Conservation (phyloP, 1,139 yeast species). For the Geotrichum carabidarum region DNA sequence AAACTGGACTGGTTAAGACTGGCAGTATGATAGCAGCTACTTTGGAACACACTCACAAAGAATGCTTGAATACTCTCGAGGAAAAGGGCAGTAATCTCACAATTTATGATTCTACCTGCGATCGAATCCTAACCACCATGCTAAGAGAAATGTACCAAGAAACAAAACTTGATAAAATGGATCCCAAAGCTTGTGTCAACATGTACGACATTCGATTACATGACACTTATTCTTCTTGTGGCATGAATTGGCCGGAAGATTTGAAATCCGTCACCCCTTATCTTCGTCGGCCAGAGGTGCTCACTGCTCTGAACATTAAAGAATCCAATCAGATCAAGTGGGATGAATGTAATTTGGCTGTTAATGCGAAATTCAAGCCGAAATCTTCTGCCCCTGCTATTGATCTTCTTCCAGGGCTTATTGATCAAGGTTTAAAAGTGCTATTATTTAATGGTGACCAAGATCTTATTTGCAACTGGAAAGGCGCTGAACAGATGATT, state of each 20-base stretch:
- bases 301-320: constrained; percentile 46
- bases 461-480: constrained; percentile 81
- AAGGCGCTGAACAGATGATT: constrained; percentile 69
- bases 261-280: constrained; percentile 56
- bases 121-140: constrained; percentile 27
- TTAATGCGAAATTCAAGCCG: constrained; percentile 50
- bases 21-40: constrained; percentile 29
- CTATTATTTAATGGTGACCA: constrained; percentile 80
- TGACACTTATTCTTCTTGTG: constrained; percentile 82
- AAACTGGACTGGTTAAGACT: constrained; percentile 50
- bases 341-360: constrained; percentile 70
- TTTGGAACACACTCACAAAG: constrained; percentile 33
- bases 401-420: constrained; percentile 57
- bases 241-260: constrained; percentile 90
- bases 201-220: constrained; percentile 71
- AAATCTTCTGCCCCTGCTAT: constrained; percentile 56
- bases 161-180: constrained; percentile 21
- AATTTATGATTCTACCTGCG: constrained; percentile 32
- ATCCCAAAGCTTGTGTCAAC: constrained; percentile 54
- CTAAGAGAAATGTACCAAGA: constrained; percentile 23
- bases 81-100: constrained; percentile 27
- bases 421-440: constrained; percentile 53
- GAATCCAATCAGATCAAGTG: constrained; percentile 44
- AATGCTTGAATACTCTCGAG: constrained; percentile 33
- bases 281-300: constrained; percentile 52